Conservation (phyloP, 371 early-diverging fungal species). For the Paramicrosporidium saccamoebae region DNA sequence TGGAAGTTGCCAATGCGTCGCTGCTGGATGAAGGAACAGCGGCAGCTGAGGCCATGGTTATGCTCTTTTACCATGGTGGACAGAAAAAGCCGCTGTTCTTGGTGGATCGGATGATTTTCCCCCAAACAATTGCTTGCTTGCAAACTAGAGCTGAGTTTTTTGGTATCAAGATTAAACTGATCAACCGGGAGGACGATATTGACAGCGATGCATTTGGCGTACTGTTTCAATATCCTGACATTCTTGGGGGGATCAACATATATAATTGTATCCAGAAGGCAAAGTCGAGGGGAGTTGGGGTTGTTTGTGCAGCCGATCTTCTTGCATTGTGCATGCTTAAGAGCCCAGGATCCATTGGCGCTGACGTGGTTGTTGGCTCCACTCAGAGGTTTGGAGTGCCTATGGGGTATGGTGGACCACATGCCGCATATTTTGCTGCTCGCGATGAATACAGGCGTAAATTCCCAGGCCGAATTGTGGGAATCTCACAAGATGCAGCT, state of each 20-base stretch:
- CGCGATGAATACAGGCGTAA: slow-evolving; percentile 63
- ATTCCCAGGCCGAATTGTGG: slow-evolving; percentile 78
- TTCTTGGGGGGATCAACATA: slow-evolving; percentile 44
- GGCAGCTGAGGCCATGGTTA: slow-evolving; percentile 83
- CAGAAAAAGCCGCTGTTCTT: slow-evolving; percentile 47
- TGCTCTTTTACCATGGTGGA: slow-evolving; percentile 17
- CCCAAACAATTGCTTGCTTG: slow-evolving; percentile 71
- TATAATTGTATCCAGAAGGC: slow-evolving; percentile 38
- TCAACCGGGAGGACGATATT: slow-evolving; percentile 18
- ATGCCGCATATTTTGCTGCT: slow-evolving; percentile 88
- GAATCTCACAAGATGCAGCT: slow-evolving; percentile 61
- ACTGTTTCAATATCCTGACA: slow-evolving; percentile 67
- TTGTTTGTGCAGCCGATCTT: slow-evolving; percentile 66
- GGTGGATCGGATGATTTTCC: slow-evolving; percentile 61
- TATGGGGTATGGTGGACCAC: slow-evolving; percentile 91
- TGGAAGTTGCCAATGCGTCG: slow-evolving; percentile 77
- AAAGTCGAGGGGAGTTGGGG: slow-evolving; percentile 46
- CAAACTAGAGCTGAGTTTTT: slow-evolving; percentile 72
- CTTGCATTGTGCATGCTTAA: slow-evolving; percentile 64
- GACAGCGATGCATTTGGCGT: slow-evolving; percentile 49
- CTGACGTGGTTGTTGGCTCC: slow-evolving; percentile 82
- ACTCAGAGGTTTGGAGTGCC: slow-evolving; percentile 89
- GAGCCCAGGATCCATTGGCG: slow-evolving; percentile 75
- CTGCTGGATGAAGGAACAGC: slow-evolving; percentile 89
- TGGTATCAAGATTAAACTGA: slow-evolving; percentile 53